Evolutionary conservation across 345 rosid genomes (phyloP), one percentile per base, ranked within the genome.

Genomic region (Rhodamnia rubescens): DNA sequence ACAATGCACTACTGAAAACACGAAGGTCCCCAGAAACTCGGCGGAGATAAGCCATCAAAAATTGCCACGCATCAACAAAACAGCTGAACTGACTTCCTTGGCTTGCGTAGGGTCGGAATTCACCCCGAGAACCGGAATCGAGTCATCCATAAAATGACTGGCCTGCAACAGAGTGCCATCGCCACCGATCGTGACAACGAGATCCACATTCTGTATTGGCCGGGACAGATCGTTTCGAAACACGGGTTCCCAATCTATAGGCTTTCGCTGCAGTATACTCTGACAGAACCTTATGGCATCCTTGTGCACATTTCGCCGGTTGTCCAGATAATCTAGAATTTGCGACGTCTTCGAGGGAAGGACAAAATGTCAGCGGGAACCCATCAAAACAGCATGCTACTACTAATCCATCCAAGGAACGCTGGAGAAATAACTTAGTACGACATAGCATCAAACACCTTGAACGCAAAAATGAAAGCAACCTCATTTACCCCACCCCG

Each of bases 111-210:
- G 99, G 81, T 97, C 98, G 83, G 99, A 97, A 88, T 96, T 97
- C 69, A 96, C 96, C 53, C 98, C 99, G 2, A 95, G 86, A 88
- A 95, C 92, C 8, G 98, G 98, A 87, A 92, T 87, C 27, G 95
- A 91, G 81, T 93, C 95, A 89, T 95, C 96, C 74, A 97, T 85
- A 82, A 93, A 94, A 91, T 97, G 99, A 85, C 98, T 92, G 53
- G 99, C 98, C 85, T 94, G 98, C 93, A 97, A 89, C 51, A 97
- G 98, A 18, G 99, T 96, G 53, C 99, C 99, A 82, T 97, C 98
- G 51, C 99, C 99, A 84, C 99, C 98, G 13, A 97, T 88, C 3
- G 98, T 96, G 82, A 97, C 92, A 58, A 97, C 99, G 88, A 97
- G 89, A 90, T 97, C 99, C 53, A 94, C 94, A 85, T 93, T 88